A percentile compares a stretch with the other conserved stretches of the same genome.
Evolutionary conservation across 2,329 filamentous ascomycete genomes (phyloP).

Genomic region (Calonectria fujianensis): DNA sequence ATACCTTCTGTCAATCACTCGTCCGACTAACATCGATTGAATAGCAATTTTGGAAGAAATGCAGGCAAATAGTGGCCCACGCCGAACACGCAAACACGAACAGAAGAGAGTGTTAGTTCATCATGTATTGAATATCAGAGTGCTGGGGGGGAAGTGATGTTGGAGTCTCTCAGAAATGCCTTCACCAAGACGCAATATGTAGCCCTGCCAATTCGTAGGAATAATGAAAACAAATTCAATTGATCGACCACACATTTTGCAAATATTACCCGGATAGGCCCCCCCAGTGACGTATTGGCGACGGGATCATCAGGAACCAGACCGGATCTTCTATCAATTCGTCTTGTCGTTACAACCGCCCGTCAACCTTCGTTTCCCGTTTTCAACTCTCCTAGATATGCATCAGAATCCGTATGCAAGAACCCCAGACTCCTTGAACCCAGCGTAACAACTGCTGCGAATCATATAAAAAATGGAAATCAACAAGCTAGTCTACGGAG

Average conservation of each 20-base stretch:
- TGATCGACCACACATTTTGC: constrained; percentile 24
- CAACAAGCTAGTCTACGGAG: constrained; percentile 16
- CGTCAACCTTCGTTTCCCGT: not conserved
- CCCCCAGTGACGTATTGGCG: not conserved
- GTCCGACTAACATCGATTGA: constrained; percentile 18
- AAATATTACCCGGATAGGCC: not conserved
- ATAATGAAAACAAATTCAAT: constrained; percentile 37
- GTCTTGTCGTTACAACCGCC: constrained; percentile 28
- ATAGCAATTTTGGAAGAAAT: constrained; percentile 60
- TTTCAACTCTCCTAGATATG: constrained; percentile 20
- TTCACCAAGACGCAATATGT: constrained; percentile 21
- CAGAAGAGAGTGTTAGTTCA: constrained; percentile 21
- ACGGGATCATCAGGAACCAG: constrained; percentile 41
- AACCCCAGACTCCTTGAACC: constrained; percentile 36
- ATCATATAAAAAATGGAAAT: constrained; percentile 17
- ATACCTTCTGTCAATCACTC: not conserved
- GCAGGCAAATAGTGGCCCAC: constrained; percentile 52
- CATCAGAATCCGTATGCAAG: constrained; percentile 19
- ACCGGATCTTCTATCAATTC: constrained; percentile 1
- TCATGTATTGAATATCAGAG: constrained; percentile 17
- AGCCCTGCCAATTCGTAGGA: constrained; percentile 40
- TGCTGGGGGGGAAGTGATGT: constrained; percentile 7
- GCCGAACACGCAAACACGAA: constrained; percentile 34
- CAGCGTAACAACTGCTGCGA: constrained; percentile 7
- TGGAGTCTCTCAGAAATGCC: constrained; percentile 27